Evolutionary conservation across 108 stramenopile genomes (phyloP).

Genomic region (Skeletonema grethae): DNA sequence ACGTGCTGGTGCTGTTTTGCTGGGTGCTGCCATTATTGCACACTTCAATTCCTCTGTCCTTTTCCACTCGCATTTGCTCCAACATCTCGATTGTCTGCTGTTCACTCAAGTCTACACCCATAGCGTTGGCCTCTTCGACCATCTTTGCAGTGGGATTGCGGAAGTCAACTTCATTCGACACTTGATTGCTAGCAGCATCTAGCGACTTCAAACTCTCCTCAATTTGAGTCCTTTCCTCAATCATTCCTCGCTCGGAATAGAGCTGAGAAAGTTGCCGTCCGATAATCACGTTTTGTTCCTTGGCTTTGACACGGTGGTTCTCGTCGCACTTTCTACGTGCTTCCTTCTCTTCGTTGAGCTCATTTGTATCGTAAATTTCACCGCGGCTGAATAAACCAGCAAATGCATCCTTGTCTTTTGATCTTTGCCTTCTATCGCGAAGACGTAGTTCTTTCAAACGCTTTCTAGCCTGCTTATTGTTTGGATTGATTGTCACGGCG

Average conservation of each 20-base stretch:
- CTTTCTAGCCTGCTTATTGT: slow-evolving; percentile 31
- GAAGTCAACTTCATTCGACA: slow-evolving; percentile 18
- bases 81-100: slow-evolving; percentile 23
- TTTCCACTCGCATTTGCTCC: slow-evolving; percentile 22
- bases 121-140: slow-evolving; percentile 30
- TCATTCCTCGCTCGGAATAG: slow-evolving; percentile 39
- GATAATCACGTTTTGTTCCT: slow-evolving; percentile 17
- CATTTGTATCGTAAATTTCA: slow-evolving; percentile 32
- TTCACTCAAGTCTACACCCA: slow-evolving; percentile 43
- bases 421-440: slow-evolving; percentile 17
- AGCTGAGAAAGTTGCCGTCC: slow-evolving; percentile 20
- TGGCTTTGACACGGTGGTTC: slow-evolving; percentile 6
- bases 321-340: slow-evolving; percentile 7
- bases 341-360: slow-evolving; percentile 21
- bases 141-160: slow-evolving; percentile 42
- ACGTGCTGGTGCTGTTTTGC: not conserved
- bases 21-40: not conserved
- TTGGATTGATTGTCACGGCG: slow-evolving; percentile 23
- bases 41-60: not conserved
- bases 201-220: slow-evolving; percentile 18
- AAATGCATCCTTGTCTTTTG: slow-evolving; percentile 35
- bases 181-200: not conserved
- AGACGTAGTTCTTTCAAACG: slow-evolving; percentile 3
- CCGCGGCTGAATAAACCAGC: slow-evolving; percentile 49
- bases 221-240: slow-evolving; percentile 19